A percentile compares a stretch with the other conserved stretches of the same genome.
These are phyloP conservation scores for Naganishia sp. DNA, from an alignment of 1,284 basidiomycete genomes.

Conservation along the genomic window DNA sequence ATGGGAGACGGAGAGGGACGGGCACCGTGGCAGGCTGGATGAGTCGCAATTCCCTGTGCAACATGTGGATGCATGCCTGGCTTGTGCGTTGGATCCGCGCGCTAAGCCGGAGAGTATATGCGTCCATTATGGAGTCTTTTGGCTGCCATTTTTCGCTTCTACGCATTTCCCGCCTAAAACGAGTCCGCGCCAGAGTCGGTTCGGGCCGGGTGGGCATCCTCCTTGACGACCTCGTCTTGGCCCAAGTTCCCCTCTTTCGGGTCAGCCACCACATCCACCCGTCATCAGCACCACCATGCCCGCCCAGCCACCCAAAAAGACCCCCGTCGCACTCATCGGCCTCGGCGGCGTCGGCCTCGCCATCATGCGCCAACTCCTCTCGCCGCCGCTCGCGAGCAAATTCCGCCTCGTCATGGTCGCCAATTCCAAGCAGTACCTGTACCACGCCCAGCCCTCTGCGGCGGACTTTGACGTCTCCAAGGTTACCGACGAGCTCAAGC, in stretches of 20 bases:
- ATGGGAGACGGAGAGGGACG: too few species aligned
- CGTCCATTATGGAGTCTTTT: too few species aligned
- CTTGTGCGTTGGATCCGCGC: too few species aligned
- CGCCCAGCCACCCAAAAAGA: constrained; percentile 17
- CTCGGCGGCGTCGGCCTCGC: constrained; percentile 85
- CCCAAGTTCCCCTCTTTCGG: background rate
- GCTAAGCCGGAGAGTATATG: too few species aligned
- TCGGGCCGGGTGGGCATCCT: background rate
- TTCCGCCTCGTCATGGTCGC: constrained; percentile 75
- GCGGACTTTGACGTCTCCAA: constrained; percentile 48
- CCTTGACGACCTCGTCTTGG: background rate
- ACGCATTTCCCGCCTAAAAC: too few species aligned
- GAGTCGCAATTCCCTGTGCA: too few species aligned
- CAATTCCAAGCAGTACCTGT: constrained; percentile 69
- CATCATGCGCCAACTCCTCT: constrained; percentile 69
- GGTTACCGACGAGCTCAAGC: constrained; percentile 50
- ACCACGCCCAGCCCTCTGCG: constrained; percentile 51
- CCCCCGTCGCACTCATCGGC: constrained; percentile 73
- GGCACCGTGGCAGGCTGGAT: too few species aligned
- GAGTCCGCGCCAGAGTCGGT: background rate
- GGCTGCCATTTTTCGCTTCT: too few species aligned
- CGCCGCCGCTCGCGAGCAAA: constrained; percentile 61
- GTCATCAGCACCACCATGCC: constrained; percentile 8
- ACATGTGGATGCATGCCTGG: background rate
- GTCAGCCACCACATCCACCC: background rate